Evolutionary conservation across 352 stramenopile genomes (phyloP), one percentile per base, ranked within the genome.

Genomic region (Phytophthora sansomeana): DNA sequence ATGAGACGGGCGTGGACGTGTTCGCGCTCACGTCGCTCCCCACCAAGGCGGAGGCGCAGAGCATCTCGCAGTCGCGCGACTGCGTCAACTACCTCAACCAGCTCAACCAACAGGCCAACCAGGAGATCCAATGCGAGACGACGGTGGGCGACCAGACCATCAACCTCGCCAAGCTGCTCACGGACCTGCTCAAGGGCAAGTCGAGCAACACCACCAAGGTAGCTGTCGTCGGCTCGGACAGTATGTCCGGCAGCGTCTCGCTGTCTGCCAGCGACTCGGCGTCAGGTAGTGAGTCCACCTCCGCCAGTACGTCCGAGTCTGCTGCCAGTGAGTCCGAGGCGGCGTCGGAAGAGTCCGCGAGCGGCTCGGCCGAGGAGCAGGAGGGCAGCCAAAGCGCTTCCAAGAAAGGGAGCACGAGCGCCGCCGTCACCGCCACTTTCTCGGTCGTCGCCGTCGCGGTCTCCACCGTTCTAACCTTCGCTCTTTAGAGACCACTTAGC

Each of bases 81-180:
- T 91, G 83, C 68, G 81, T 85, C 24, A 81, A 87, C 39, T 90
- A 81, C 59, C 36, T 89, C 60, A 91, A 91, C 72, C 83, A 91
- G 64, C 72, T 91, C 46, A 89, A 80, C 67, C 52, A 86, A 52
- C 33, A 75, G 44, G 83, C 83, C 58, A 91, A 91, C 70, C 29
- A 51, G 38, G 51, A 73, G 19, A 89, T 87, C 52, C 71, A 83
- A 42, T 91, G 83, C 55, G 72, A 84, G 21, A 58, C 75, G 49
- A 32, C 63, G 39, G 58, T 91, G 41, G 68, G 67, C 38, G 67
- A 72, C 48, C 51, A 76, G 21, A 75, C 76, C 33, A 63, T 85
- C 54, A 44, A 56, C 52, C 79, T 89, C 39, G 69, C 62, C 16
- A 41, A 52, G 24, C 65, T 91, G 43, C 59, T 91, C 32, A 75